phyloP scores from a whole-genome alignment of 2,329 filamentous ascomycete genomes.

The Chaetothyriales sp. region DNA sequence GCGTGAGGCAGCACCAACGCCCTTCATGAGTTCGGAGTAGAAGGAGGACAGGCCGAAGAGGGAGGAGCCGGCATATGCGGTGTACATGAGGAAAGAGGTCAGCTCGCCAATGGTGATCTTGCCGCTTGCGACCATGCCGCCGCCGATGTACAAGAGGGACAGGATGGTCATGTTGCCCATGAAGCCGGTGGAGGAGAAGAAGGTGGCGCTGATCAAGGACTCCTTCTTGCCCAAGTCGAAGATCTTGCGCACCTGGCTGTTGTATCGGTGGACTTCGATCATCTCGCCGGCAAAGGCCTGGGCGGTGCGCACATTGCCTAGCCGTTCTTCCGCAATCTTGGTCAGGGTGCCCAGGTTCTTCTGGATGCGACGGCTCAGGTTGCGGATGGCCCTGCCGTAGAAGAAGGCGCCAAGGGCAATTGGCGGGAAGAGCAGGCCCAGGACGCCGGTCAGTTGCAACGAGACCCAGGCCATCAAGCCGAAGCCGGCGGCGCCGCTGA shows the following conservation, averaged over 20 bases:
- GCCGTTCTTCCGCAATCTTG: conserved; percentile 94
- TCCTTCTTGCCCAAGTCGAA: conserved; percentile 79
- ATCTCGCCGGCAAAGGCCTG: conserved; percentile 93
- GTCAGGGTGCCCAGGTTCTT: conserved; percentile 84
- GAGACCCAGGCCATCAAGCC: conserved; percentile 93
- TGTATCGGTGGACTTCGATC: conserved; percentile 81
- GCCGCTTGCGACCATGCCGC: conserved; percentile 75
- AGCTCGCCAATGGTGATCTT: conserved; percentile 81
- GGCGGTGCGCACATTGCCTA: conserved; percentile 91
- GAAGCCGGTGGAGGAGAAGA: conserved; percentile 76
- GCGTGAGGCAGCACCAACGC: conserved; percentile 88
- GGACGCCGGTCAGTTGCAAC: conserved; percentile 72
- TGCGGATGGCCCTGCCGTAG: conserved; percentile 78
- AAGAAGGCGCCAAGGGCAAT: conserved; percentile 83
- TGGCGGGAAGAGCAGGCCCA: conserved; percentile 78
- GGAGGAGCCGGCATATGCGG: conserved; percentile 70
- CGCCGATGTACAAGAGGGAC: conserved; percentile 76
- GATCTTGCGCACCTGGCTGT: conserved; percentile 79
- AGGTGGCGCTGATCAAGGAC: conserved; percentile 75
- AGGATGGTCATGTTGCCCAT: conserved; percentile 95
- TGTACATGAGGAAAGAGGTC: conserved; percentile 97
- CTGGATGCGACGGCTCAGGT: conserved; percentile 82
- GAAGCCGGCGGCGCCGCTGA: conserved; percentile 82
- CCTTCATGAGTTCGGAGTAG: conserved; percentile 98
- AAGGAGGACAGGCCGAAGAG: conserved; percentile 90